Evolutionary conservation across 2,329 filamentous ascomycete species (phyloP).

Genomic region (Sordariomycetes sp.): DNA sequence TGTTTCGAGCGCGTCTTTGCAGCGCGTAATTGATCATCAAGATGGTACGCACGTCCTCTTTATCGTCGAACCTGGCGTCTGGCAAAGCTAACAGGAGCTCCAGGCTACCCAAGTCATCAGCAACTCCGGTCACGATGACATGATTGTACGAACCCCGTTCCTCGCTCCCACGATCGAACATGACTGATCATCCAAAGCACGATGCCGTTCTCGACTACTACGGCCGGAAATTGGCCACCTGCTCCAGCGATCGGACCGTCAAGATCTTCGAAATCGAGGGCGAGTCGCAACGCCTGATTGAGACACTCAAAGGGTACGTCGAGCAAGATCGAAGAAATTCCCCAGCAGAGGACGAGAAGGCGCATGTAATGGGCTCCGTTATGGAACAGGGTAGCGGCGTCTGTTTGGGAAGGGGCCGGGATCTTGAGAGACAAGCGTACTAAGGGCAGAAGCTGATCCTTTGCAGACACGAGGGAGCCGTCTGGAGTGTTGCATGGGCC

Average conservation of each 20-base stretch:
- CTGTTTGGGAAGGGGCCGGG: too few relatives aligned
- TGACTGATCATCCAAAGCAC: constrained; percentile 46
- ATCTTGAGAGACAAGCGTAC: too few relatives aligned
- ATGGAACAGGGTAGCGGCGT: too few relatives aligned
- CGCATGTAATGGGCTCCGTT: too few relatives aligned
- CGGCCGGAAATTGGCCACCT: constrained; percentile 89
- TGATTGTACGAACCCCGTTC: constrained; percentile 71
- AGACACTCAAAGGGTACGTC: constrained; percentile 85
- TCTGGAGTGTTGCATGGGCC: constrained; percentile 97
- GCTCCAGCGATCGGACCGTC: constrained; percentile 96
- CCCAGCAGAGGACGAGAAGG: not conserved
- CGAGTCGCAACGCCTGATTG: constrained; percentile 78
- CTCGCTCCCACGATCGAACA: constrained; percentile 4
- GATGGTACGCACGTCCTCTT: constrained; percentile 1
- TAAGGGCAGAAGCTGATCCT: constrained; percentile 7
- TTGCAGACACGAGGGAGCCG: constrained; percentile 82
- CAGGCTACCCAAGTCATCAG: constrained; percentile 34
- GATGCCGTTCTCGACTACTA: constrained; percentile 99
- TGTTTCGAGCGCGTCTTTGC: not conserved
- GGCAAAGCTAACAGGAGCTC: constrained; percentile 17
- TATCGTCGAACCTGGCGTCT: not conserved
- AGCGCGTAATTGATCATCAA: too few relatives aligned
- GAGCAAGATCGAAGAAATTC: not conserved
- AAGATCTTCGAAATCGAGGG: constrained; percentile 99
- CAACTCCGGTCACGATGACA: constrained; percentile 74